Base-by-base conservation (phyloP, 2,329 filamentous ascomycete species). In the Curvularia spicifera region DNA sequence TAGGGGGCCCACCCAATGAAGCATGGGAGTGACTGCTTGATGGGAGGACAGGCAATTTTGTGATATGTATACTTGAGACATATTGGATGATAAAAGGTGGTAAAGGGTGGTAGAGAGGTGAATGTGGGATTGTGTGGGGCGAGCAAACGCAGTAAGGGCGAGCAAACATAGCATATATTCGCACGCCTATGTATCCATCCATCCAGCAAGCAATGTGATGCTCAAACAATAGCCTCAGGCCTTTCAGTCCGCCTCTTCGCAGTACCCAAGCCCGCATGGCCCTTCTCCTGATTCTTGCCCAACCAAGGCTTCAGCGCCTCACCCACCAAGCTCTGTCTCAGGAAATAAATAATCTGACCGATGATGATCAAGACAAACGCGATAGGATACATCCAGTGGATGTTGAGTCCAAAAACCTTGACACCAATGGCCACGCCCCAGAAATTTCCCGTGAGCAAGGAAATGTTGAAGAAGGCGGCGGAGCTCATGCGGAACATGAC, bases 401-500 rank as follows among this genome's bases (percentile, higher is more conserved):
- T 87, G 40, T 78, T 78, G 68, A 90, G 86, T 44, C 89, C 87
- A 72, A 99, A 96, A 48, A 98, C 91, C 74, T 89, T 85, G 67
- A 96, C 87, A 49, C 95, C 95, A 68, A 99, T 94, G 66, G 96
- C 90, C 61, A 96, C 90, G 65, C 93, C 93, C 95, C 95, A 99
- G 81, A 98, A 98, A 79, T 96, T 97, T 69, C 89, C 91, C 2
- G 95, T 98, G 59, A 99, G 83, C 65, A 99, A 82, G 7, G 90
- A 94, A 71, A 98, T 96, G 78, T 99, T 96, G 82, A 97, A 96
- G 80, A 99, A 97, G 20, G 93, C 94, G 2, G 95, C 95, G 15
- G 87, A 91, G 28, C 90, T 90, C 81, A 98, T 90, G 65, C 95
- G 91, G 78, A 98, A 89, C 63, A 99, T 84, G 53, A 98, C 80